Evolutionary conservation across 140 eudicot species (phyloP), one percentile per base, ranked within the genome.

Genomic region (Bidens hawaiensis): DNA sequence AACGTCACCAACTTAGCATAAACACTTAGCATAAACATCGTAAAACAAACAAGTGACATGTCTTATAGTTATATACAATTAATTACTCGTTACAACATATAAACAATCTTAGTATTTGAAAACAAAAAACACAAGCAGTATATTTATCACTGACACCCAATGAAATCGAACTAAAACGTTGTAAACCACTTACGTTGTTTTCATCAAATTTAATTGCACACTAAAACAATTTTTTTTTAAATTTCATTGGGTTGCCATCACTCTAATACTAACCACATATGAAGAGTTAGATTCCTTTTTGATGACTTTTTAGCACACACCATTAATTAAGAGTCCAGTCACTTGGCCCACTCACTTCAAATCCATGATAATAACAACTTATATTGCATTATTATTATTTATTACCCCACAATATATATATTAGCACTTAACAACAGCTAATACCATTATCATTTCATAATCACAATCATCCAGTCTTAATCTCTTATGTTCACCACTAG

Each of bases 341-440:
- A 74, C 68, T 64, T 52, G 79, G 79, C 57, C 82, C 82, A 59
- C 50, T 60, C 64, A 60, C 74, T 68, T 64, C 59, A 50, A 57
- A 62, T 19, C 43, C 79, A 72, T 68, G 55, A 52, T 10, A 59
- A 54, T 46, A 66, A 48, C 67, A 62, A n/a, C 67, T n/a, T 42
- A 60, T 27, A 23, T 18, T 24, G 17, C 72, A 64, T 53, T n/a
- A n/a, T n/a, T n/a, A n/a, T n/a, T n/a, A n/a, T n/a, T n/a, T n/a
- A n/a, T n/a, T n/a, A 36, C 59, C 72, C 51, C 64, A 62, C 52
- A 56, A 15, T 54, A 28, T 15, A 62, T 71, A 71, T 52, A 52
- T 51, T 23, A 49, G 2, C 49, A 48, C 49, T 65, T 54, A 27
- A 57, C 65, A 62, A n/a, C 58, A 71, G 50, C 76, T 45, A 62